These are phyloP conservation scores for Tylopilus sp. DNA, from an alignment of 1,284 basidiomycete species.

Conservation along the genomic window DNA sequence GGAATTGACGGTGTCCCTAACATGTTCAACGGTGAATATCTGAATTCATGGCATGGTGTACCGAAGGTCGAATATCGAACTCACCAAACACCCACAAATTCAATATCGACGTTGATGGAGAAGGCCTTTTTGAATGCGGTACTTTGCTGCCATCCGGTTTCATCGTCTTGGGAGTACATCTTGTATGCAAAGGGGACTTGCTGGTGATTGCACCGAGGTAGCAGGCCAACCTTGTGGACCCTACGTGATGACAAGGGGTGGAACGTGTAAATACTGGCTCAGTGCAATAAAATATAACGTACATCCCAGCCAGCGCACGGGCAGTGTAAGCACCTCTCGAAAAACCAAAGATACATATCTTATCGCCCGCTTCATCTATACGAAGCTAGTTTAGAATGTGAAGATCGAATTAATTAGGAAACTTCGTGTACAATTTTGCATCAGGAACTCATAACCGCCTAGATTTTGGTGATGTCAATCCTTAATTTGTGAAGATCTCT, in stretches of 20 bases:
- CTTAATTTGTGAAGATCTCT: neutral
- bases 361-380: constrained; percentile 42
- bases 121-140: constrained; percentile 65
- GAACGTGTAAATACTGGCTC: neutral
- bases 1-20: constrained; percentile 59
- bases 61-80: constrained; percentile 17
- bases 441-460: constrained; percentile 61
- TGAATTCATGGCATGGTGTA: neutral
- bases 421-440: constrained; percentile 50
- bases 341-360: constrained; percentile 51
- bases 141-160: constrained; percentile 52
- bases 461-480: neutral
- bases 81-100: constrained; percentile 65
- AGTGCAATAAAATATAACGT: constrained; percentile 1
- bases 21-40: neutral
- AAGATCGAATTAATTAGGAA: neutral
- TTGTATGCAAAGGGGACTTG: constrained; percentile 71
- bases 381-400: neutral
- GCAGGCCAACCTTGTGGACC: constrained; percentile 50
- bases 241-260: constrained; percentile 35
- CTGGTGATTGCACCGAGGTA: constrained; percentile 47
- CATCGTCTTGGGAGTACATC: constrained; percentile 56
- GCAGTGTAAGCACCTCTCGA: constrained; percentile 58
- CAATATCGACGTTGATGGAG: constrained; percentile 55
- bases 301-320: constrained; percentile 51